Evolutionary conservation across 192 early-diverging fungal genomes (phyloP), one percentile per base, ranked within the genome.

Genomic region (Ambispora gerdemannii): DNA sequence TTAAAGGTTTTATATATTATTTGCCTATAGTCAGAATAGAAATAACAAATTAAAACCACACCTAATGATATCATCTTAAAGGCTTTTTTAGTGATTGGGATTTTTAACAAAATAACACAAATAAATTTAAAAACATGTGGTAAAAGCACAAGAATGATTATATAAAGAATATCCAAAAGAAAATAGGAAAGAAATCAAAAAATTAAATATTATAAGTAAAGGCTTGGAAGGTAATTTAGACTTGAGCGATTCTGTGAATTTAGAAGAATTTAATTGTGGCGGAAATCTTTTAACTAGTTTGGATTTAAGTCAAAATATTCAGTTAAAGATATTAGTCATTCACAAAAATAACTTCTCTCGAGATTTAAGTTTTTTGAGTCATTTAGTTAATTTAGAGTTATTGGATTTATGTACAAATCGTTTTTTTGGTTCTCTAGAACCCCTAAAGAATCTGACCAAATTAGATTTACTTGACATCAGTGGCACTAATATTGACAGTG

Each of bases 371-470:
- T 59, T 59, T 24, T 20, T 59, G 30, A 59, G 30, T 24, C 22
- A 25, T 20, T 59, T 59, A 31, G 24, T 28, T 59, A 10, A 62
- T 62, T 34, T 19, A 4, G 60, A 33, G 19, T 20, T 36, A 32
- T 4, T 63, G 20, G 24, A 32, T 22, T 13, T 3, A 4, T 19
- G 33, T 36, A 17, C 13, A 20, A 62, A 62, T 32, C 31, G 35
- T 19, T 62, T 62, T 34, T 62, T 24, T 34, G 60, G 60, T 4
- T 62, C 60, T n/a, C n/a, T 62, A 4, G 15, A 62, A 36, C 35
- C 60, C 35, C 35, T 22, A 13, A 8, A 62, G 35, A 33, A 62
- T 19, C 17, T 62, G 35, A 62, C 60, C 22, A 33, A 34, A 62
- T 31, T 62, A 34, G 22, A 24, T 35, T 2, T 3, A 1, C 31